phyloP scores from a whole-genome alignment of 2,329 filamentous ascomycete species.

The Penicillium sp. region DNA sequence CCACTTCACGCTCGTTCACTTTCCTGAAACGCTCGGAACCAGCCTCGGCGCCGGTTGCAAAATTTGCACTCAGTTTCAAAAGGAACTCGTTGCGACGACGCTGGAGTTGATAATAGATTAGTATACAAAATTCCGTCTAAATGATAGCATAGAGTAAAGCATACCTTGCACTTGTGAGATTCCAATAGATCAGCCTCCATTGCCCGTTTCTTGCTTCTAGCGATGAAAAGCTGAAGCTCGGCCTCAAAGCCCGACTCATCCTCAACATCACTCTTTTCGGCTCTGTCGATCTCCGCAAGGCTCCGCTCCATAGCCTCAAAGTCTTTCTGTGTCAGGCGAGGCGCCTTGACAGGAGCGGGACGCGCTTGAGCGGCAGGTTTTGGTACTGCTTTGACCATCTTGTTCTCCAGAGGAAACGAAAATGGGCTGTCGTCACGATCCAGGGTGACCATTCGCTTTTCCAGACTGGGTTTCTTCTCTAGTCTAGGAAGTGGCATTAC shows the following conservation, averaged over 20 bases:
- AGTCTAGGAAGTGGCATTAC: constrained; percentile 25
- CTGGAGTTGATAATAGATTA: constrained; percentile 38
- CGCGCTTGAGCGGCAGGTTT: constrained; percentile 15
- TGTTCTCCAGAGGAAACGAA: constrained; percentile 21
- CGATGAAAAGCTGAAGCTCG: constrained; percentile 52
- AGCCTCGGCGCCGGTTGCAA: constrained; percentile 64
- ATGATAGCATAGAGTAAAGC: constrained; percentile 36
- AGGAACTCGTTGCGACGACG: constrained; percentile 56
- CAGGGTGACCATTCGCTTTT: constrained; percentile 24
- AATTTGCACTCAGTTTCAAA: constrained; percentile 54
- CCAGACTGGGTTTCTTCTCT: constrained; percentile 26
- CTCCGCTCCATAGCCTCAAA: constrained; percentile 66
- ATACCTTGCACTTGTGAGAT: constrained; percentile 58
- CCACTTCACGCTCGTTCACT: constrained; percentile 72
- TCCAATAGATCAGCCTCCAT: constrained; percentile 64
- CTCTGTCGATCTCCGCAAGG: constrained; percentile 57
- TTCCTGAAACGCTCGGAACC: constrained; percentile 74
- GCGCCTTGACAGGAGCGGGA: constrained; percentile 50
- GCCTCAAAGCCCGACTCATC: constrained; percentile 51
- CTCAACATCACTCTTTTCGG: constrained; percentile 52
- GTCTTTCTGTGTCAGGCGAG: constrained; percentile 56
- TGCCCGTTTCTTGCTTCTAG: constrained; percentile 61
- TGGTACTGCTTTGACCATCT: constrained; percentile 19
- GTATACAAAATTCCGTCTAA: background rate
- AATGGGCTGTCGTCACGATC: constrained; percentile 17